Conservation (phyloP, 768 basidiomycete genomes). For the Leccinum subgranulosum region DNA sequence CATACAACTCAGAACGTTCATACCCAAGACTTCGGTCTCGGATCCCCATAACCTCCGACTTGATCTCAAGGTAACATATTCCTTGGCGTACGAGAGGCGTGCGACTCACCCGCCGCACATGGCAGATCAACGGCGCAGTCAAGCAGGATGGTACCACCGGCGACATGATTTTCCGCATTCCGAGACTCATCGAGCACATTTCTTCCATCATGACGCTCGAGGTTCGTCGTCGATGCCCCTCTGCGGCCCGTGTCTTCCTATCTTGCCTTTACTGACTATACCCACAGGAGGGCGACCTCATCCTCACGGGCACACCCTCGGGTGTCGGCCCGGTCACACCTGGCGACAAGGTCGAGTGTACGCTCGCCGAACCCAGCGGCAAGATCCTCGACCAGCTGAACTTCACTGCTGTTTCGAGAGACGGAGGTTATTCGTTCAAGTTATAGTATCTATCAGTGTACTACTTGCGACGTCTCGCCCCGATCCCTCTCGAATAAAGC, state of each 20-base stretch:
- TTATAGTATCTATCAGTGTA: conserved; percentile 14
- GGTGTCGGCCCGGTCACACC: conserved; percentile 79
- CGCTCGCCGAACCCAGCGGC: conserved; percentile 52
- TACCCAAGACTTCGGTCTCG: conserved; percentile 64
- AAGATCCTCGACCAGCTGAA: conserved; percentile 58
- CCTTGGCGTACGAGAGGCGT: background rate
- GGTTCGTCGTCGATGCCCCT: conserved; percentile 38
- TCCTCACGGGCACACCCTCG: conserved; percentile 88
- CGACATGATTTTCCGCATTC: conserved; percentile 93
- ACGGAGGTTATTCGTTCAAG: conserved; percentile 65
- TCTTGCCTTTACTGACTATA: background rate
- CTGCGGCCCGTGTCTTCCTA: background rate
- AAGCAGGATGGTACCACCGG: conserved; percentile 84
- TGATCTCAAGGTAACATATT: conserved; percentile 60
- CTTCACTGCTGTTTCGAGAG: conserved; percentile 63
- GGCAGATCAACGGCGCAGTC: conserved; percentile 74
- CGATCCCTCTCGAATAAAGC: background rate
- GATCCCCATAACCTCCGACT: conserved; percentile 79
- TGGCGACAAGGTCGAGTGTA: conserved; percentile 79
- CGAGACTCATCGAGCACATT: conserved; percentile 82
- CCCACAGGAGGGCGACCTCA: conserved; percentile 80
- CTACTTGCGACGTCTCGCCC: background rate
- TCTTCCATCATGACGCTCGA: conserved; percentile 98
- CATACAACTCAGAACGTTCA: conserved; percentile 55
- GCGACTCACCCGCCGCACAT: background rate